Conservation (phyloP, 345 rosid species). For the Erodium maritimum region DNA sequence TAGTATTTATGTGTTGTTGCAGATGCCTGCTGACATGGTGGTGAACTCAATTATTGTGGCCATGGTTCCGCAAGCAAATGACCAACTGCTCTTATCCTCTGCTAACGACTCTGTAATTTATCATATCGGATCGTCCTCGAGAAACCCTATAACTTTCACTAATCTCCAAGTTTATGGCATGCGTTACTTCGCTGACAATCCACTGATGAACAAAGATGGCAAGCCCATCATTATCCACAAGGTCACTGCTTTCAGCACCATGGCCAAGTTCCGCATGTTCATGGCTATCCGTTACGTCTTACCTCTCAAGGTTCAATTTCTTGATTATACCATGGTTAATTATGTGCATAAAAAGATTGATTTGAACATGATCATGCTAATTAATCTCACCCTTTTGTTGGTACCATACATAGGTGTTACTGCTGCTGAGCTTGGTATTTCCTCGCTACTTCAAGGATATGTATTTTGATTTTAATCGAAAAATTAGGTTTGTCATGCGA, state of each 20-base stretch:
- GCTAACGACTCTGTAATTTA: constrained; percentile 8
- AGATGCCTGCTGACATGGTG: constrained; percentile 31
- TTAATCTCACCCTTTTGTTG: background rate
- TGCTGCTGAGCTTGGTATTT: constrained; percentile 35
- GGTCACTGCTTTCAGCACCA: constrained; percentile 32
- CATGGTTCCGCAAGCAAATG: constrained; percentile 7
- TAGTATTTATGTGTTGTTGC: background rate
- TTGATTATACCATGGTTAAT: background rate
- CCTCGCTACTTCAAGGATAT: constrained; percentile 29
- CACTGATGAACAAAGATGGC: constrained; percentile 80
- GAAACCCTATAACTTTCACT: constrained; percentile 31
- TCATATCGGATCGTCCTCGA: constrained; percentile 23
- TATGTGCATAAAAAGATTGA: background rate
- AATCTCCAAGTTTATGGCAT: constrained; percentile 32
- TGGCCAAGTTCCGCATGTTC: constrained; percentile 66
- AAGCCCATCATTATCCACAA: constrained; percentile 41
- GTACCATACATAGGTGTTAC: constrained; percentile 23
- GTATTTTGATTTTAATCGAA: constrained; percentile 32
- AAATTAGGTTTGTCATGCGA: constrained; percentile 48
- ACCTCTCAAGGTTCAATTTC: constrained; percentile 51
- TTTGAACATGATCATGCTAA: too few species aligned
- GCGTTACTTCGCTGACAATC: constrained; percentile 45
- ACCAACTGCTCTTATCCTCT: background rate
- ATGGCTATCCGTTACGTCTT: constrained; percentile 56
- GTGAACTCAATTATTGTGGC: constrained; percentile 21